A percentile compares a stretch with the other conserved stretches of the same genome.
Evolutionary conservation across 2,329 filamentous ascomycete genomes (phyloP).

Genomic region (Ophiocordyceps camponoti-leonardi): DNA sequence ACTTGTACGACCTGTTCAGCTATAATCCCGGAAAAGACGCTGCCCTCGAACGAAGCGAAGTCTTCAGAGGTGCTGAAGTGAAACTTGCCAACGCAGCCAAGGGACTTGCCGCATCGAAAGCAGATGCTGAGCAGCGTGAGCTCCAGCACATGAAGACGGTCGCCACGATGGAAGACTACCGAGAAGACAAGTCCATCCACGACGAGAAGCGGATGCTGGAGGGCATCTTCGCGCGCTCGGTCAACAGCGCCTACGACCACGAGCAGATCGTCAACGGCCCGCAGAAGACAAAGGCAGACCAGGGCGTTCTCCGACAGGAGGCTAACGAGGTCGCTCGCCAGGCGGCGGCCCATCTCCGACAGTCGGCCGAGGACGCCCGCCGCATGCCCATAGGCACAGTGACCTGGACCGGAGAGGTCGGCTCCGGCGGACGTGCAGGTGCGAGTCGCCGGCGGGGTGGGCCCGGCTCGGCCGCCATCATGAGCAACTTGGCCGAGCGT

Average conservation of each 20-base stretch:
- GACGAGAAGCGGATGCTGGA: constrained; percentile 70
- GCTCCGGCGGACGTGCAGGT: constrained; percentile 56
- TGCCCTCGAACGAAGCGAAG: constrained; percentile 60
- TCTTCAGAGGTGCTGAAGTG: constrained; percentile 81
- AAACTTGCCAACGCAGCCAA: constrained; percentile 7
- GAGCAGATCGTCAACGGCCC: constrained; percentile 76
- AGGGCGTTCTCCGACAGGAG: constrained; percentile 62
- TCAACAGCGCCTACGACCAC: constrained; percentile 86
- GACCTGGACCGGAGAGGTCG: constrained; percentile 83
- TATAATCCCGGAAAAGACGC: constrained; percentile 34
- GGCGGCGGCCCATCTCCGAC: constrained; percentile 60
- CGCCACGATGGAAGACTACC: constrained; percentile 46
- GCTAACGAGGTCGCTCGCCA: constrained; percentile 63
- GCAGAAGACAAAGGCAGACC: constrained; percentile 54
- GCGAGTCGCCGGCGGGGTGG: constrained; percentile 32
- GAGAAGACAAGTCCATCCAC: constrained; percentile 30
- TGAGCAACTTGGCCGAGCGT: constrained; percentile 39
- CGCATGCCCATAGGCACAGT: constrained; percentile 66
- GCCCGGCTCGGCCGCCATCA: constrained; percentile 34
- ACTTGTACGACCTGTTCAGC: constrained; percentile 83
- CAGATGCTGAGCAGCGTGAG: constrained; percentile 19
- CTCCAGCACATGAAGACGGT: constrained; percentile 41
- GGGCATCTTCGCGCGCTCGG: constrained; percentile 71
- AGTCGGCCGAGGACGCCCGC: constrained; percentile 54
- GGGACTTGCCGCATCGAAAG: not conserved